Base-by-base conservation (phyloP, 73 alveolate species). In the Symbiodinium pilosum region DNA sequence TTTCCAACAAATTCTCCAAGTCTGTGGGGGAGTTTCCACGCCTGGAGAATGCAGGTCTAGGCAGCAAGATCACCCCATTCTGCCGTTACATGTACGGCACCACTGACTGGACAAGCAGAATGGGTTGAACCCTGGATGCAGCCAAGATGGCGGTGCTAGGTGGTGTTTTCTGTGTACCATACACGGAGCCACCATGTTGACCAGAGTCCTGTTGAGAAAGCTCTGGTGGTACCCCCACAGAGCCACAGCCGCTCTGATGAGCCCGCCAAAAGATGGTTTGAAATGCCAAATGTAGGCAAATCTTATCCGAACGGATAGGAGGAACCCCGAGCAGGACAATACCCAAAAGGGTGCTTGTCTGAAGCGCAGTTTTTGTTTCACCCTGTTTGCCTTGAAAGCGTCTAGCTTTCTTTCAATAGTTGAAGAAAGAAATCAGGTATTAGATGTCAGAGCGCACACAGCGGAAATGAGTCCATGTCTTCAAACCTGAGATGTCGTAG, bases 21-120 rank as follows among this genome's bases (percentile, higher is more conserved):
- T 88, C 95, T 2, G 95, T 88, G 71, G 95, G 95, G 84, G 95
- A 88, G 86, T 88, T 88, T 40, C 95, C 95, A n/a, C 64, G 95
- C 36, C 95, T 88, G 44, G 95, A 88, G 81, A 88, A 56, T 44
- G 64, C 73, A 16, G 95, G 95, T 6, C 95, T 86, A 41, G 73
- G 86, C 95, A 52, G 95, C 95, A 88, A 88, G 86, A 88, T 88
- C 86, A 64, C 36, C 28, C 95, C 95, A 42, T 88, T 88, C 95
- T 88, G 87, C 86, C 95, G 95, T 68, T 88, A 88, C 47, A 64
- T 88, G 95, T 68, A 88, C 41, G 95, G 95, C 86, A 88, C 95
- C 18, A 88, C 95, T 24, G 95, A 88, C 71, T 88, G 95, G 95
- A 88, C 95, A 34, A 88, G 43, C 71, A 83, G 95, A 20, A 88